Base-by-base conservation (phyloP, 1,139 yeast species). In the Yamadazyma aaseri region DNA sequence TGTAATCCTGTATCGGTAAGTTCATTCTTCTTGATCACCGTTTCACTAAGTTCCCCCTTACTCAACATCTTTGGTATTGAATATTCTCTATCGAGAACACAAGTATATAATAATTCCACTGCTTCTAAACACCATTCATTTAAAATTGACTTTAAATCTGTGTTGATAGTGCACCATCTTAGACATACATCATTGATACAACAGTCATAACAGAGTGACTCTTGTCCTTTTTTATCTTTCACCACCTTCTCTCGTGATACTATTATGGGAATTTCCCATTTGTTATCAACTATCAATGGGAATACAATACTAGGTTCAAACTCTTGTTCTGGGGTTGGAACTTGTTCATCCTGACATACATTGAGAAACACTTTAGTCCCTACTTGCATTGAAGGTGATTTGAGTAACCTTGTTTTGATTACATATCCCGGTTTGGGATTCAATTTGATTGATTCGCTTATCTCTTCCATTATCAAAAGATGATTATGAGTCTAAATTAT, bases 231-330 rank as follows among this genome's bases (percentile, higher is more conserved):
- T 54, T 86, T 86, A 51, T 89, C 96, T 12, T 44, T 56, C 26
- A 73, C 81, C 12, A 80, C 55, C 37, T 71, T 58, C 35, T 73
- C 73, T 0, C 67, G 62, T 0, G 90, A 79, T 0, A 86, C 76
- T 1, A 84, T 72, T 7, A 87, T 76, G 1, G 96, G 96, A 3
- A 87, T 82, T 41, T 84, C 90, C 95, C 96, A 87, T 49, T 80
- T 70, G 47, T 81, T 81, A 26, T 79, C 79, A 55, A 81, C 76
- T 17, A 86, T 82, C 35, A 79, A 56, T 1, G 85, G 80, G 47
- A 80, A 80, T 5, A 86, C 79, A 2, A 66, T 57, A 20, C 63
- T 68, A 2, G 90, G 79, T 26, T 71, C 68, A 47, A 81, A 81
- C 18, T 60, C 75, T 17, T 55, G 60, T 7, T 55, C 56, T 7